Evolutionary conservation across 75 land plant species (phyloP).

Genomic region (Cryptomeria japonica): DNA sequence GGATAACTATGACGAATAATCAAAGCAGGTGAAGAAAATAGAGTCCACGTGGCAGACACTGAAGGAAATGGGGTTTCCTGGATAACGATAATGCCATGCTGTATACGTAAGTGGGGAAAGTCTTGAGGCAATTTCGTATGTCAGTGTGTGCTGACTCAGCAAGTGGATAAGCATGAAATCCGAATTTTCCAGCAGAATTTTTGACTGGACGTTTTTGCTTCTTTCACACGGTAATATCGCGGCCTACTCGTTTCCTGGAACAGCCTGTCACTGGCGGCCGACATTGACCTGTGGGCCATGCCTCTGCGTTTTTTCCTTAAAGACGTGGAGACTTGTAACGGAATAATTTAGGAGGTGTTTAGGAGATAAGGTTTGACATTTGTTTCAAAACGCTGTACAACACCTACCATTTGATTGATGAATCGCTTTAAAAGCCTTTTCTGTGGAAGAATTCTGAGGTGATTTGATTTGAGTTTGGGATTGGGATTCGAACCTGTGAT

Average conservation of each 20-base stretch:
- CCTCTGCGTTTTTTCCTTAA: background rate
- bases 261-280: background rate
- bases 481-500: background rate
- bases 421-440: background rate
- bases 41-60: background rate
- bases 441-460: background rate
- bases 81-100: background rate
- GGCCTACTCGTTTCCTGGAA: background rate
- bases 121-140: background rate
- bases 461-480: background rate
- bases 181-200: background rate
- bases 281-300: background rate
- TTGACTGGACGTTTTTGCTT: background rate
- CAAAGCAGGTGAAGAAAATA: background rate
- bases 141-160: background rate
- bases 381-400: background rate
- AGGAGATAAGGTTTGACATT: slow-evolving; percentile 4
- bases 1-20: background rate
- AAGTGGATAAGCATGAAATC: background rate
- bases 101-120: slow-evolving; percentile 1
- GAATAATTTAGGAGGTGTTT: background rate
- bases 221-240: background rate
- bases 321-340: background rate
- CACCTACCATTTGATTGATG: background rate
- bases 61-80: background rate